Conservation (phyloP, 768 basidiomycete species). For the Pleurotus citrinopileatus region DNA sequence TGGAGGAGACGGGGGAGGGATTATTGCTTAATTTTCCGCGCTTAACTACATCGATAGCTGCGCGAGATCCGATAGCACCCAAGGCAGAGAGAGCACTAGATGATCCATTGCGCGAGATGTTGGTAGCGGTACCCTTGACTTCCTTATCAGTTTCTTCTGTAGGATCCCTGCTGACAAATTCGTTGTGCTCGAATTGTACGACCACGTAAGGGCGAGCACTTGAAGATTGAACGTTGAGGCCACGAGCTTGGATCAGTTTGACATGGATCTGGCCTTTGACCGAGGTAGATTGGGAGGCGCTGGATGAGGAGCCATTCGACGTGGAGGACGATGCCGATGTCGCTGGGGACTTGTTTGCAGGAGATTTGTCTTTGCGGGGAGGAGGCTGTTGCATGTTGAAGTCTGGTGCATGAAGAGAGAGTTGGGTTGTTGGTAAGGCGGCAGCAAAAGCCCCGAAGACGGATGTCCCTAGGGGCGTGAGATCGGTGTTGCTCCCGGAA, state of each 20-base stretch:
- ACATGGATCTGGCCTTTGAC: conserved; percentile 83
- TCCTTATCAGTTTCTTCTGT: conserved; percentile 85
- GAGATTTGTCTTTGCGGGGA: conserved; percentile 25
- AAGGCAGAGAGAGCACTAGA: conserved; percentile 66
- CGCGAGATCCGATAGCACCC: conserved; percentile 55
- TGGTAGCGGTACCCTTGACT: conserved; percentile 77
- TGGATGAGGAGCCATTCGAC: conserved; percentile 23
- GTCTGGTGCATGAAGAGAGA: conserved; percentile 83
- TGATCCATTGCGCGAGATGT: conserved; percentile 45
- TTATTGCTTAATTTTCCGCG: conserved; percentile 39
- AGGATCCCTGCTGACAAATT: conserved; percentile 92
- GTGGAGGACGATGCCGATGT: conserved; percentile 39
- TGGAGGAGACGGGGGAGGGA: conserved; percentile 41
- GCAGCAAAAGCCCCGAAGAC: conserved; percentile 45
- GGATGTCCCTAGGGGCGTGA: conserved; percentile 41
- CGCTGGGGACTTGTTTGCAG: conserved; percentile 30
- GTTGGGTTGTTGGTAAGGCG: conserved; percentile 53
- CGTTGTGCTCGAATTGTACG: conserved; percentile 98
- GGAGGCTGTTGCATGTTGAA: conserved; percentile 77
- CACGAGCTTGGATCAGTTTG: conserved; percentile 91
- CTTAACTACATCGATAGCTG: conserved; percentile 29
- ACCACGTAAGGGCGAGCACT: conserved; percentile 86
- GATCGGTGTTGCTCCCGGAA: conserved; percentile 44
- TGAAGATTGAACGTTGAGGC: conserved; percentile 68
- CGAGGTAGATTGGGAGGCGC: conserved; percentile 30